Evolutionary conservation across 2,329 filamentous ascomycete species (phyloP), one percentile per base, ranked within the genome.

Genomic region (Aureobasidium melanogenum): DNA sequence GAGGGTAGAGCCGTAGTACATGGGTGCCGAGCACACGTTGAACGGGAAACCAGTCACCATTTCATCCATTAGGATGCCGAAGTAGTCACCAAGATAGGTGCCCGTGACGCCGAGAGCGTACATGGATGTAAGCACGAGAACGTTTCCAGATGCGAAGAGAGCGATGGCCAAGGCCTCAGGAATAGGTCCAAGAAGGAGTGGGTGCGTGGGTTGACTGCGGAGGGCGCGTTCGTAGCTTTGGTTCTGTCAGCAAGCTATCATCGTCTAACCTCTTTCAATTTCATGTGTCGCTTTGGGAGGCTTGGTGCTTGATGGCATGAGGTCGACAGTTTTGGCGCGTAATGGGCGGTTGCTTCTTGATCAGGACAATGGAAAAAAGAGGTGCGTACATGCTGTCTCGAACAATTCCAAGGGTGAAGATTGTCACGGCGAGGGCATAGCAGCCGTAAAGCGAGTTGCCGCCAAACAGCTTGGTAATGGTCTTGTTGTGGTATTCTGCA

Each of bases 21-120:
- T 99, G 64, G 94, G 94, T 57, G 91, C 88, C 66, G 85, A 84
- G 60, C 88, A 92, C 64, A 97, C 82, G 75, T 89, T 97, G 82
- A 99, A 99, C 2, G 94, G 94, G 73, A 99, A 99, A 15, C 89
- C 88, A 14, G 91, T 96, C 57, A 99, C 92, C 69, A 93, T 93
- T 67, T 88, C 79, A 72, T 97, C 93, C 91, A 97, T 96, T 66
- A 99, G 81, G 73, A 97, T 97, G 68, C 94, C 94, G 73, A 97
- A 99, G 81, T 99, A 99, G 79, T 99, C 94, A 68, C 94, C 94
- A 38, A 99, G 81, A 73, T 97, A 99, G 39, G 94, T 99, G 65
- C 94, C 94, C 0, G 91, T 97, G 70, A 99, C 85, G 62, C 94
- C 94, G 43, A 99, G 85, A 36, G 87, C 88, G 85, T 86, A 97